Percentiles rank a stretch among this genome's conserved stretches.
Evolutionary conservation across 176 grass and related monocot genomes (phyloP).

Genomic region (Oryza meyeriana): DNA sequence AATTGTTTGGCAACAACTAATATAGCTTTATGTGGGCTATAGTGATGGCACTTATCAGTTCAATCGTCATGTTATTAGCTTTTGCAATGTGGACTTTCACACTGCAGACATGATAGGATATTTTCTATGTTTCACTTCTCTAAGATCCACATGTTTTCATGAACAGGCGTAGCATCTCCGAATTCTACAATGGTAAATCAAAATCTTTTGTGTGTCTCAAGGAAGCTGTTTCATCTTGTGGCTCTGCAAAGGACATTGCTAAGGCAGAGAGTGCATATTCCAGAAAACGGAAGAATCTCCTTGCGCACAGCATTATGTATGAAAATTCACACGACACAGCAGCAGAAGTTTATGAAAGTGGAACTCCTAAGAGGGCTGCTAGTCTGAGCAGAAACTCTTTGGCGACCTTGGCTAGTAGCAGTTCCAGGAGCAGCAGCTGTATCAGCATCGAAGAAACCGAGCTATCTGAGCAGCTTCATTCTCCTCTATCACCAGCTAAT

Average conservation of each 20-base stretch:
- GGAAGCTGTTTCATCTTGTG: slow-evolving; percentile 44
- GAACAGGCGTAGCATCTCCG: slow-evolving; percentile 60
- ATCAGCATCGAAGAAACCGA: slow-evolving; percentile 39
- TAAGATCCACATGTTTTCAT: not conserved
- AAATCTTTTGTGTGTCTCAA: slow-evolving; percentile 69
- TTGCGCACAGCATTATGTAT: slow-evolving; percentile 56
- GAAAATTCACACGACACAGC: slow-evolving; percentile 23
- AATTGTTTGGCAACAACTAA: not conserved
- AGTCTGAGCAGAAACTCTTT: slow-evolving; percentile 36
- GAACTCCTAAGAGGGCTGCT: slow-evolving; percentile 28
- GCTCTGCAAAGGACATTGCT: slow-evolving; percentile 52
- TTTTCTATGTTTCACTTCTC: not conserved
- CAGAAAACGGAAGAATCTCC: slow-evolving; percentile 61
- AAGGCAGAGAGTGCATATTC: slow-evolving; percentile 63
- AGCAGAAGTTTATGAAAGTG: slow-evolving; percentile 13
- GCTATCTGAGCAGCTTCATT: not conserved
- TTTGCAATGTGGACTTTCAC: not conserved
- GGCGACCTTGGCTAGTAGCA: slow-evolving; percentile 23
- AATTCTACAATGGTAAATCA: slow-evolving; percentile 73
- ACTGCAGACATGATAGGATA: not conserved
- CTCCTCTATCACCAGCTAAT: not conserved
- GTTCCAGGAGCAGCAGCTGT: slow-evolving; percentile 46
- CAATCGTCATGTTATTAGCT: not conserved
- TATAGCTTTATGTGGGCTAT: not conserved
- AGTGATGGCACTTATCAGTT: not conserved